Base-by-base conservation (phyloP, 192 early-diverging fungal species). In the Backusella morwellensis region DNA sequence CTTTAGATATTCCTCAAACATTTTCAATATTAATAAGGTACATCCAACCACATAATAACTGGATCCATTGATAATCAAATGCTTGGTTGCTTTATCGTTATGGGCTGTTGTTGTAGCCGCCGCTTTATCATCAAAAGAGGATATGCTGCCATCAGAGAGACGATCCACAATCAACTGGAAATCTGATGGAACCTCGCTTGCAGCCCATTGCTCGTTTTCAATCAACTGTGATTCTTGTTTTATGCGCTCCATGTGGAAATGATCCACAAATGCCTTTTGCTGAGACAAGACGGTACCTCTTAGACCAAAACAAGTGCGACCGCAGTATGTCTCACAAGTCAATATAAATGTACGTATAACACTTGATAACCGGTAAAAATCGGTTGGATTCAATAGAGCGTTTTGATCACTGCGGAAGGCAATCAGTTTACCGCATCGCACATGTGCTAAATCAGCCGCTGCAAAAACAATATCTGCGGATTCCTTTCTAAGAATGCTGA, bases 141-240 rank as follows among this genome's bases (percentile, higher is more conserved):
- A 59, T 0, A 68, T 74, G 0, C 87, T 84, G 17, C 89, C 88
- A 1, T 87, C 80, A 32, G 91, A 87, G 14, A 97, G 88, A 47
- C 89, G 84, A 35, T 96, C 90, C 7, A 92, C 92, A 50, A 97
- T 93, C 17, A 88, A 80, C 78, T 99, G 98, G 70, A 97, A 99
- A 74, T 98, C 97, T 72, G 92, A 86, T 0, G 97, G 96, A n/a
- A 99, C 94, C 72, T 94, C 94, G 12, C 94, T 91, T 77, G 95
- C 95, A 29, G 88, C 85, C 98, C 98, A 99, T 84, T 97, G 95
- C 80, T 99, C 98, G 81, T 95, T 97, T 76, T 98, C 98, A 70
- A 99, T 91, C 14, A 98, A 85, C 21, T 94, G 82, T 14, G 92
- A 89, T 23, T 95, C 86, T 81, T 98, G 96, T 44, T 94, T 96